Conservation (phyloP, 129 eudicot species). For the Arctium lappa region DNA sequence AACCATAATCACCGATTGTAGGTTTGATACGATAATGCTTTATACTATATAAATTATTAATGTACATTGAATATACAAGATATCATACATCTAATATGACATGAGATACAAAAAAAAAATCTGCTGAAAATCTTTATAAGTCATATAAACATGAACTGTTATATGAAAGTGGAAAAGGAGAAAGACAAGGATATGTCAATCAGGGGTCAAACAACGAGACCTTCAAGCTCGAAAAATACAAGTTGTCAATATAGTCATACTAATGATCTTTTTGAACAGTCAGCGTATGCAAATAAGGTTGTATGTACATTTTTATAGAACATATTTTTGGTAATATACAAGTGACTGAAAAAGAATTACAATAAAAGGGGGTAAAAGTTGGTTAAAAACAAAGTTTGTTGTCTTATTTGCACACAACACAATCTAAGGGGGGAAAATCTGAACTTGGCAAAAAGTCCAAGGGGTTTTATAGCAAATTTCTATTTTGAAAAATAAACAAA, state of each 20-base stretch:
- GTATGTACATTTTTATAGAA: neutral
- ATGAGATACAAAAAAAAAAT: neutral
- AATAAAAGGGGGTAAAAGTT: neutral
- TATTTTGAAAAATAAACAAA: conserved; percentile 3
- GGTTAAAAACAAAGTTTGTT: neutral
- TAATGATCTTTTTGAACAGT: neutral
- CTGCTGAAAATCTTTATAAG: neutral
- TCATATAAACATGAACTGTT: neutral
- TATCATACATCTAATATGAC: neutral
- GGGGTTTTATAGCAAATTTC: neutral
- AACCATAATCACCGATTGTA: neutral
- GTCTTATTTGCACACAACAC: neutral
- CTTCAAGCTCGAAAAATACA: neutral
- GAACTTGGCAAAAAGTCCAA: neutral
- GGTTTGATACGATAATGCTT: neutral
- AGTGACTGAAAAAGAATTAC: neutral
- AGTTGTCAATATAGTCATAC: neutral
- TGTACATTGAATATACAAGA: neutral
- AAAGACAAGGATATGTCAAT: neutral
- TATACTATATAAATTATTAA: neutral
- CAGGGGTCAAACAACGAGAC: neutral
- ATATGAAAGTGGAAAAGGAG: neutral
- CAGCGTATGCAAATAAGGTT: no score
- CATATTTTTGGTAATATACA: neutral
- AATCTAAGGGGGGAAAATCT: neutral